These are phyloP conservation scores for Teunomyces cretensis DNA, from an alignment of 805 yeast genomes.

Conservation along the genomic window DNA sequence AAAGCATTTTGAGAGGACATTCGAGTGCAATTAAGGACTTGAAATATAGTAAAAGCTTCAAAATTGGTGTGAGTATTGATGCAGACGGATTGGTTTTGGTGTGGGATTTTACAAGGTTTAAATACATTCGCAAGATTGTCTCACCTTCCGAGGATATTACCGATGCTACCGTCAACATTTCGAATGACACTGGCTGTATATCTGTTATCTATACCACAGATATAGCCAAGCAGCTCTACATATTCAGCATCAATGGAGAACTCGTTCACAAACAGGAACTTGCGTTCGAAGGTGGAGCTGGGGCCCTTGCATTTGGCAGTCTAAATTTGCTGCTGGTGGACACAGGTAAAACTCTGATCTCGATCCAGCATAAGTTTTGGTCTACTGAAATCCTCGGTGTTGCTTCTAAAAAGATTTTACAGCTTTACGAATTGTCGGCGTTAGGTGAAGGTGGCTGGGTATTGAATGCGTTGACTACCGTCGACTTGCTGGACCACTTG, in stretches of 20 bases:
- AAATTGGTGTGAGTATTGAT: slow-evolving; percentile 56
- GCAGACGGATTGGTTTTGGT: slow-evolving; percentile 50
- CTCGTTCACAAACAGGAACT: slow-evolving; percentile 25
- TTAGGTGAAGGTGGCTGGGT: slow-evolving; percentile 13
- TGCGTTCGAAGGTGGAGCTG: slow-evolving; percentile 15
- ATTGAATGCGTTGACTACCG: neutral
- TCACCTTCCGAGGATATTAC: slow-evolving; percentile 13
- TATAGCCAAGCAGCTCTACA: slow-evolving; percentile 19
- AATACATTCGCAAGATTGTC: slow-evolving; percentile 44
- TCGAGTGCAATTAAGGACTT: slow-evolving; percentile 45
- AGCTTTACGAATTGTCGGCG: slow-evolving; percentile 21
- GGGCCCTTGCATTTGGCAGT: slow-evolving; percentile 30
- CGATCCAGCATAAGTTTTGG: slow-evolving; percentile 37
- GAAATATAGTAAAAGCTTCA: slow-evolving; percentile 50
- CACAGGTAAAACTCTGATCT: slow-evolving; percentile 16
- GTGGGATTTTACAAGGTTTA: slow-evolving; percentile 64
- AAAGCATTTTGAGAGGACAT: slow-evolving; percentile 59
- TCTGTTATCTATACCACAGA: slow-evolving; percentile 30
- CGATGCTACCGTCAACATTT: slow-evolving; percentile 39
- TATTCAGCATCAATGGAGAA: slow-evolving; percentile 59
- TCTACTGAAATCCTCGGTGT: slow-evolving; percentile 33
- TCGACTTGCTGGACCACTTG: slow-evolving; percentile 1
- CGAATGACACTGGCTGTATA: slow-evolving; percentile 56
- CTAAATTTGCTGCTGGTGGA: slow-evolving; percentile 28
- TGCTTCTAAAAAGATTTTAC: slow-evolving; percentile 19